Conservation (phyloP, 768 basidiomycete genomes). For the Psilocybe tampanensis region DNA sequence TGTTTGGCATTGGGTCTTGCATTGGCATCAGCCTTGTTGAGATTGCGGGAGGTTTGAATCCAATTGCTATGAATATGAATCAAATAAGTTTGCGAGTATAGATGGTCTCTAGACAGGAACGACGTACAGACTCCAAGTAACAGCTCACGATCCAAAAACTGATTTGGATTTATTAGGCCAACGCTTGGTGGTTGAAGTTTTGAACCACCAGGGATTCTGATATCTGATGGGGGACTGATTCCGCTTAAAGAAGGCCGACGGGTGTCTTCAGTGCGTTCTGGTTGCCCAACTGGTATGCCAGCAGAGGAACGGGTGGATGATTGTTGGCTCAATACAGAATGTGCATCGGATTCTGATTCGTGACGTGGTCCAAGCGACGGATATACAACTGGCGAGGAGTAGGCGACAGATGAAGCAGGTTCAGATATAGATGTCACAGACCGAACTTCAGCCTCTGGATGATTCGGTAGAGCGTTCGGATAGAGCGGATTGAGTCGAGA, state of each 20-base stretch:
- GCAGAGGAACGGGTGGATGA: slow-evolving; percentile 15
- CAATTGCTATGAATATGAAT: slow-evolving; percentile 58
- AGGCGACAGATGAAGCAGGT: not conserved
- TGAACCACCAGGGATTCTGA: slow-evolving; percentile 2
- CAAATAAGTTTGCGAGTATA: slow-evolving; percentile 5
- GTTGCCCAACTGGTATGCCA: slow-evolving; percentile 3
- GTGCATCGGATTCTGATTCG: slow-evolving; percentile 20
- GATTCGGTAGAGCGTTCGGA: not conserved
- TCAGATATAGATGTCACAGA: not conserved
- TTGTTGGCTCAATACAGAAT: slow-evolving; percentile 18
- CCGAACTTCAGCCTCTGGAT: not conserved
- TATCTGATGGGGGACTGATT: not conserved
- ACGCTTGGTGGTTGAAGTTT: slow-evolving; percentile 2
- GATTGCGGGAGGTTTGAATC: slow-evolving; percentile 63
- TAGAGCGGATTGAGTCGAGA: not conserved
- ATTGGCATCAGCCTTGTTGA: slow-evolving; percentile 47
- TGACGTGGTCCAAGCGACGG: slow-evolving; percentile 15
- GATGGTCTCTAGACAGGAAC: not conserved
- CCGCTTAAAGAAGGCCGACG: not conserved
- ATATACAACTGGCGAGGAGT: slow-evolving; percentile 11
- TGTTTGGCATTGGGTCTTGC: slow-evolving; percentile 62
- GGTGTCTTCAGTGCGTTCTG: not conserved
- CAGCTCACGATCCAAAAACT: slow-evolving; percentile 62
- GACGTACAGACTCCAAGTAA: slow-evolving; percentile 66
- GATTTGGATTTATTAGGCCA: slow-evolving; percentile 39